Evolutionary conservation across 352 stramenopile genomes (phyloP).

Genomic region (Globisporangium parvum): DNA sequence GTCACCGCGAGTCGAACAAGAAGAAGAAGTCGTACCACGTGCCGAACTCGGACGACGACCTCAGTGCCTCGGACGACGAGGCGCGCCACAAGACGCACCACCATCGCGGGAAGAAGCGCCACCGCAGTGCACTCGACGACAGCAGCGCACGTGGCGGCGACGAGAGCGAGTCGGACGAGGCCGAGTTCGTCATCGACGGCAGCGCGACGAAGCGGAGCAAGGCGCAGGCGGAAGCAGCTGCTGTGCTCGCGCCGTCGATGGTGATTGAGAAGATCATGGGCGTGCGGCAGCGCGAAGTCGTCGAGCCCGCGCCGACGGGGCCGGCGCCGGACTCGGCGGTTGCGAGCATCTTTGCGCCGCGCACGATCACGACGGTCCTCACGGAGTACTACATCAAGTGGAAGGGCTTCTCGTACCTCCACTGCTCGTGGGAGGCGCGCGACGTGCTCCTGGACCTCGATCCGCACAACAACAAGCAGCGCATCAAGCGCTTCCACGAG

Average conservation of each 20-base stretch:
- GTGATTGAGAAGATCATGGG: conserved; percentile 90
- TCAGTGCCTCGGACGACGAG: conserved; percentile 34
- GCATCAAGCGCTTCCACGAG: conserved; percentile 85
- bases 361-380: conserved; percentile 28
- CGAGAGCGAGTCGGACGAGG: conserved; percentile 41
- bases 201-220: conserved; percentile 29
- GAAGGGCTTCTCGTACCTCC: conserved; percentile 88
- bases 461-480: conserved; percentile 79
- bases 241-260: conserved; percentile 29
- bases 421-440: conserved; percentile 79
- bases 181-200: conserved; percentile 23
- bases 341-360: conserved; percentile 30
- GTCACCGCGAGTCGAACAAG: conserved; percentile 55
- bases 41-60: conserved; percentile 74
- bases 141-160: conserved; percentile 3
- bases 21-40: conserved; percentile 76
- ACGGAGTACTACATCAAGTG: conserved; percentile 89
- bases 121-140: conserved; percentile 1
- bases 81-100: conserved; percentile 3
- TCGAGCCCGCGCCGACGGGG: conserved; percentile 15
- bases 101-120: conserved; percentile 19
- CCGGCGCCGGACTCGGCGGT: conserved; percentile 20
- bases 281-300: conserved; percentile 41
- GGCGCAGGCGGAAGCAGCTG: conserved; percentile 10
- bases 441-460: conserved; percentile 76